Evolutionary conservation across 257 asterid species (phyloP), one percentile per base, ranked within the genome.

Genomic region (Penstemon newberryi): DNA sequence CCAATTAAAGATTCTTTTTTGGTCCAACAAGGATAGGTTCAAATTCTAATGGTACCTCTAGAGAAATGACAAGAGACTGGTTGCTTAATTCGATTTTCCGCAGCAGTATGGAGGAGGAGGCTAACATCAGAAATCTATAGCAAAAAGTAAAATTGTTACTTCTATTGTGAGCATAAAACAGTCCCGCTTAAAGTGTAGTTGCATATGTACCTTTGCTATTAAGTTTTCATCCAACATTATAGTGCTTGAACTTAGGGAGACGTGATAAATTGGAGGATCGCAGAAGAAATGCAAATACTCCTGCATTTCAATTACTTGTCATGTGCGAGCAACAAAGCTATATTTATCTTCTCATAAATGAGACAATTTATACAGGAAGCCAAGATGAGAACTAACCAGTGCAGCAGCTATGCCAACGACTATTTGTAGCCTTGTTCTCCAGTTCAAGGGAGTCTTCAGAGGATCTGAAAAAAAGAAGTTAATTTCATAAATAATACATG

Each of bases 231-330:
- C 98, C 87, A 90, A 69, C 88, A 90, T 63, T 73, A 92, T 84
- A 59, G 96, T 86, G 77, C 87, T 92, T 55, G 97, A 88, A 62
- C 85, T 88, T 71, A 92, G 75, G 73, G 94, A 81, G 71, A 87
- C 80, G 5, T 70, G 86, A 67, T 85, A 83, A 42, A 85, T 55
- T 5, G 97, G 95, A 3, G 97, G 97, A 77, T 90, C 96, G 71
- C 98, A 90, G 87, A 92, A 92, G 76, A 86, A 92, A 60, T 82
- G 96, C 79, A 90, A 69, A 73, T 92, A 92, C 77, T 92, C 98
- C 98, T 92, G 78, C 83, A 82, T 72, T 62, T 10, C 42, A 45
- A 66, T 53, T 11, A 43, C 56, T 56, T 42, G 15, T 52, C 49
- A 51, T 50, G 44, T 46, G 6, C 13, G 19, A 52, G 41, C 37